Conservation (phyloP, 1,139 yeast genomes). For the Oligophagozyma castellii region DNA sequence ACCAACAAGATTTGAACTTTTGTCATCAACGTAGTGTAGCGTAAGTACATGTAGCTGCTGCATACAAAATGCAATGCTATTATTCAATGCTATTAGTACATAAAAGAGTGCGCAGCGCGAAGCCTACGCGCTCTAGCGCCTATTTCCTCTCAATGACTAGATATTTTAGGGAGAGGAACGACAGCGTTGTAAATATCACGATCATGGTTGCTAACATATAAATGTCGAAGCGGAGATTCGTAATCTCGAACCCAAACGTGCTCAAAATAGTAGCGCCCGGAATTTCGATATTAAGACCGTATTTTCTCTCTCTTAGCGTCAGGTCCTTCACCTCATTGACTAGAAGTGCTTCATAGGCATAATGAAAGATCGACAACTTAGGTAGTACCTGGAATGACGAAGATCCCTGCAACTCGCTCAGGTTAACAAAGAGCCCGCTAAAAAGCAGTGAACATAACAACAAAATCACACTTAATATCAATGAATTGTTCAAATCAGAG, state of each 20-base stretch:
- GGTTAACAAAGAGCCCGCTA: constrained; percentile 87
- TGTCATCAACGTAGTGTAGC: too few species aligned
- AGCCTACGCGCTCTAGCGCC: constrained; percentile 6
- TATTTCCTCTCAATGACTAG: constrained; percentile 67
- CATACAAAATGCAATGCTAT: too few species aligned
- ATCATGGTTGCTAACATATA: constrained; percentile 38
- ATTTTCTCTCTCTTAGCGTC: constrained; percentile 74
- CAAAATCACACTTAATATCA: constrained; percentile 73
- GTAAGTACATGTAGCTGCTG: too few species aligned
- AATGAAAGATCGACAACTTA: constrained; percentile 81
- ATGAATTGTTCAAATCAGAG: constrained; percentile 87
- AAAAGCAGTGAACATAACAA: constrained; percentile 73
- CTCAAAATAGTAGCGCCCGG: constrained; percentile 96
- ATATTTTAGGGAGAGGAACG: constrained; percentile 60
- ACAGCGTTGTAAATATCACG: constrained; percentile 42
- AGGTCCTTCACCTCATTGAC: constrained; percentile 90
- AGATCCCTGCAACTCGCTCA: constrained; percentile 32
- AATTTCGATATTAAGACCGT: constrained; percentile 88
- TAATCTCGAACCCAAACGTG: constrained; percentile 84
- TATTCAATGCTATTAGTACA: too few species aligned
- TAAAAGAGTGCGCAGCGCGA: too few species aligned
- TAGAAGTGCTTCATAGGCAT: constrained; percentile 83
- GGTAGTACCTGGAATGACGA: constrained; percentile 35
- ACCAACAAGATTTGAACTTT: too few species aligned
- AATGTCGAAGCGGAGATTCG: constrained; percentile 59